Base-by-base conservation (phyloP, 805 yeast genomes). In the Zygotorulaspora danielsina region DNA sequence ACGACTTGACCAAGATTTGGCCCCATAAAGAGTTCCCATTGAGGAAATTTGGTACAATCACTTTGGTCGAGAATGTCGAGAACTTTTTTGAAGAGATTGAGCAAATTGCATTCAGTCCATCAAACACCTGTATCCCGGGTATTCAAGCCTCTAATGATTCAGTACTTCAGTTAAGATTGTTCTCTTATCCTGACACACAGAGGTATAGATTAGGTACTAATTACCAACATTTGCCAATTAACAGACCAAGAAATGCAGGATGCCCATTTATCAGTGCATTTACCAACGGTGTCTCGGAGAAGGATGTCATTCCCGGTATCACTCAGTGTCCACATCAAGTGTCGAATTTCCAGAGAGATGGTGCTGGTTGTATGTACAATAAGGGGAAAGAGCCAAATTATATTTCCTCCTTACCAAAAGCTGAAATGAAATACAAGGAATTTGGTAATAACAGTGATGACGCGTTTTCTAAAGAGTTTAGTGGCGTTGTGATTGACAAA, bases 1-100 rank as follows among this genome's bases (percentile, higher is more conserved):
- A 83, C 59, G 96, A 86, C 65, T 73, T 86, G 63, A 86, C 96
- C 50, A 87, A 86, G 70, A 79, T 83, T 40, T 85, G 95, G 95
- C 86, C 95, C 19, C 90, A 86, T 62, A 69, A 69, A 53, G 80
- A 85, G 39, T 86, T 75, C 72, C 95, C 95, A 60, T 65, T 86
- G 69, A 76, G 94, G 64, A 79, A 77, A 64, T 81, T 86, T 62
- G 95, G 82, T 48, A 69, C 69, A 54, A 61, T 78, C 43, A 69
- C 70, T 8, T 65, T 78, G 48, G 71, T 78, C 63, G 67, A 69
- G 55, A 76, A 77, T 62, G 78, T 78, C 29, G 63, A 65, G 39
- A 78, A 78, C 63, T 78, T 72, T 59, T 72, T 71, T 54, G 57
- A 49, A 17, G 64, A 60, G 38, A 68, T 69, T 54, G 80, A 71